A percentile compares a stretch with the other conserved stretches of the same genome.
Conservation (phyloP, 2,329 filamentous ascomycete species). For the Ophiostoma montium region DNA sequence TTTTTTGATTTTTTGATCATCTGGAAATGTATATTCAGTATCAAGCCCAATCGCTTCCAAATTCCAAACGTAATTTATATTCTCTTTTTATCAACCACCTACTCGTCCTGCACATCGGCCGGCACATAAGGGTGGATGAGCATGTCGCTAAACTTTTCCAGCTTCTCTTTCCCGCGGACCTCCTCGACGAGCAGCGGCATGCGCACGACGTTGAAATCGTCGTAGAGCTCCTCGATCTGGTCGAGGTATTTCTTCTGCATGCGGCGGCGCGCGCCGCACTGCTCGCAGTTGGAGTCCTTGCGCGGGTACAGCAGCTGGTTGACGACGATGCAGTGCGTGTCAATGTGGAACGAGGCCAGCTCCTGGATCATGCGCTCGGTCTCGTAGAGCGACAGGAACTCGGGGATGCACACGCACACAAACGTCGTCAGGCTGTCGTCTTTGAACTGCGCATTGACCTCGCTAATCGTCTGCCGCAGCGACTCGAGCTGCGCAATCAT, state of each 20-base stretch:
- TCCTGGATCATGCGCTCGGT: slow-evolving; percentile 99
- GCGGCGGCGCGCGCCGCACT: slow-evolving; percentile 86
- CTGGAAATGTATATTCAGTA: no score
- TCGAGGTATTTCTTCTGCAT: slow-evolving; percentile 99
- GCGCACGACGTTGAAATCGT: slow-evolving; percentile 97
- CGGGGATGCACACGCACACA: slow-evolving; percentile 94
- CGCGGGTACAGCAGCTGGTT: slow-evolving; percentile 95
- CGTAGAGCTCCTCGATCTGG: slow-evolving; percentile 96
- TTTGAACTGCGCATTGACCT: slow-evolving; percentile 98
- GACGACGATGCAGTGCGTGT: slow-evolving; percentile 94
- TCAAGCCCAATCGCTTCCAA: no score
- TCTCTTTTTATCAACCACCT: not conserved
- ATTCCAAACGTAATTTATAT: no score
- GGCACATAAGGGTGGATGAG: slow-evolving; percentile 62
- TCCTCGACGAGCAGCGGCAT: slow-evolving; percentile 95
- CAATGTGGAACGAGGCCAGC: slow-evolving; percentile 80
- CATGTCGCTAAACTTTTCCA: slow-evolving; percentile 85
- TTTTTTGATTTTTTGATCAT: no score
- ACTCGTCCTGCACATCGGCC: slow-evolving; percentile 24
- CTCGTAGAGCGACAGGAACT: slow-evolving; percentile 94
- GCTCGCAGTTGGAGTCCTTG: slow-evolving; percentile 72
- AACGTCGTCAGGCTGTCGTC: slow-evolving; percentile 91
- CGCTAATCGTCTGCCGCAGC: slow-evolving; percentile 79
- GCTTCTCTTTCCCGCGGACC: slow-evolving; percentile 83
- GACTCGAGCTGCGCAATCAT: slow-evolving; percentile 91